Evolutionary conservation across 2,329 filamentous ascomycete species (phyloP), one percentile per base, ranked within the genome.

Genomic region (Colletotrichum viniferum): DNA sequence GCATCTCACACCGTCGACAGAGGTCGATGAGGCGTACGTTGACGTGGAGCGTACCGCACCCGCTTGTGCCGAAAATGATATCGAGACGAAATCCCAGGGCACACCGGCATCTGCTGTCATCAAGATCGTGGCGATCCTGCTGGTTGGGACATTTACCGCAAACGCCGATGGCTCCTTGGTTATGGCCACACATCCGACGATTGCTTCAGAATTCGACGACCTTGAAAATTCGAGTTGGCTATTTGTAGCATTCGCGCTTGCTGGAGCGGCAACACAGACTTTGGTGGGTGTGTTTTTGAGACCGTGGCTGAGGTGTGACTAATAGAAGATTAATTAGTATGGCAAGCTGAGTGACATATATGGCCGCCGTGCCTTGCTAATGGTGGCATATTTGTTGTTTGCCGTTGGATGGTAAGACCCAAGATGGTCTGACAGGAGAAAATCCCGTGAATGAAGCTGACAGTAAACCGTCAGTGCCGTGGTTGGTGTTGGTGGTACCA

Each of bases 91-190:
- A 26, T 21, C 34, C 5, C 30, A 48, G 16, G 34, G 38, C 24
- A 62, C 32, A 8, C 64, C 61, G n/a, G 58, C 64, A 13, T 55
- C 36, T 26, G 60, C 65, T 14, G 78, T 80, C 6, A n/a, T 79
- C 28, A 76, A 77, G 74, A 78, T 79, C 5, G 75, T 82, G 1
- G 77, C 79, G 34, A 79, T 80, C 4, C 64, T 81, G 55, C 67
- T 81, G 9, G 30, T 81, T 13, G 82, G 82, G 13, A 90, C 93
- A 16, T 94, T 95, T 78, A 89, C 94, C 14, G 89, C 90, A 8
- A 92, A 92, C 70, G 89, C 90, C 18, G 94, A 95, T 79, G 84
- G 85, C 0, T 92, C 91, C 2, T 84, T 95, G 0, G 88, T 95
- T 0, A 84, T 95, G 36, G 93, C 94, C 0, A 94, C 93, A 0